Evolutionary conservation across 2,329 filamentous ascomycete species (phyloP), one percentile per base, ranked within the genome.

Genomic region (Metarhizium rileyi): DNA sequence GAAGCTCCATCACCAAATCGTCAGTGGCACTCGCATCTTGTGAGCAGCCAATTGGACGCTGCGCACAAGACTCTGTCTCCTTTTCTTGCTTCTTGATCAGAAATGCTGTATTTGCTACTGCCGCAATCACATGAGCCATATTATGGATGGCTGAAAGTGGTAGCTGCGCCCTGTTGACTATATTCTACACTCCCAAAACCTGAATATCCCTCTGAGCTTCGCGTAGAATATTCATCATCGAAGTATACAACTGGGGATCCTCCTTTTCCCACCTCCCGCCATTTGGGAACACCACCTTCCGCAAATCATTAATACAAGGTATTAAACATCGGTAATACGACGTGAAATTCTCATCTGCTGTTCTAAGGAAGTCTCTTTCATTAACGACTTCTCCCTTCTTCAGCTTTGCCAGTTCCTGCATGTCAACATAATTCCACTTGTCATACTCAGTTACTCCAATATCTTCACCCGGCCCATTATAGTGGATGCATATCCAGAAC

Each of bases 401-500:
- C 14, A 51, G 1, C 18, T 33, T 9, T 40, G 54, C 62, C 25
- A 64, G 44, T 20, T 55, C 42, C 14, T 61, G 51, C 26, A 50
- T 62, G 46, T 61, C 50, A 5, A 52, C 46, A 54, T 64, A 69
- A 56, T 70, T 70, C 67, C 65, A 71, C 16, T 56, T 52, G 2
- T 69, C 59, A 52, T 64, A 69, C 33, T 64, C 28, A 30, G 12
- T 12, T 7, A 30, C 28, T 30, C 28, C 12, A 30, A 12, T 12
- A 30, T 6, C 6, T 12, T 30, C 28, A 30, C 12, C 12, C 12
- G 28, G 52, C 65, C n/a, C n/a, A n/a, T n/a, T n/a, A n/a, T n/a
- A n/a, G n/a, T n/a, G n/a, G n/a, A n/a, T n/a, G n/a, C n/a, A 71
- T 55, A 73, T 69, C 70, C 64, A 75, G 53, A 75, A 70, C 0